These are phyloP conservation scores for Epichloe brachyelytri DNA, from an alignment of 2,329 filamentous ascomycete species.

Conservation along the genomic window DNA sequence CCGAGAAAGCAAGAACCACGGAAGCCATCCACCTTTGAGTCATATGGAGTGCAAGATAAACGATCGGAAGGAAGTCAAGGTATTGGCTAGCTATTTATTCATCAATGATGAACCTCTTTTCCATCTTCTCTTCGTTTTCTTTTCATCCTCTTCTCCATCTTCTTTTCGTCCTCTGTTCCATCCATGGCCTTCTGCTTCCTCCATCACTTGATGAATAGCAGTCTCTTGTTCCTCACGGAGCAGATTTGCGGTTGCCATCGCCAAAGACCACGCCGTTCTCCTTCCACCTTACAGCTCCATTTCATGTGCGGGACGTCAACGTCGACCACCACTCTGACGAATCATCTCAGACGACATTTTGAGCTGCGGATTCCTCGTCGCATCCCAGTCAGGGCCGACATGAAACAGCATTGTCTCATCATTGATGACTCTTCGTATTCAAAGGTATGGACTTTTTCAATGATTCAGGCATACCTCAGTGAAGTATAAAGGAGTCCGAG, in stretches of 20 bases:
- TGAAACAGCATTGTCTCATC: neutral
- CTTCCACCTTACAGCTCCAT: neutral
- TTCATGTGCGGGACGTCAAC: neutral
- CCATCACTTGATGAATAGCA: neutral
- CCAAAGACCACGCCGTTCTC: neutral
- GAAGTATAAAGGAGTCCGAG: neutral
- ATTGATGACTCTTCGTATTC: neutral
- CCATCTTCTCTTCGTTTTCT: neutral
- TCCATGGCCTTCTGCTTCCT: neutral
- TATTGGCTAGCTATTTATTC: neutral
- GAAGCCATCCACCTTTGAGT: neutral
- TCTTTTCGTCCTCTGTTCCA: neutral
- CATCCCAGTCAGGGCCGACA: neutral
- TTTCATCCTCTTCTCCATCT: neutral
- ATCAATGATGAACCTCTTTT: neutral
- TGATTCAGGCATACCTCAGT: neutral
- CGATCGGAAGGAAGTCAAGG: neutral
- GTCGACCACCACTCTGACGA: neutral
- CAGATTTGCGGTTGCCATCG: neutral
- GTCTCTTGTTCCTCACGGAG: neutral
- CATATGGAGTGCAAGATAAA: neutral
- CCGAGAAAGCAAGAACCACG: neutral
- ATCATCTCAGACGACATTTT: slow-evolving; percentile 1
- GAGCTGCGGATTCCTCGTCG: neutral
- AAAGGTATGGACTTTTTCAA: too few relatives aligned